Base-by-base conservation (phyloP, 176 grass and related monocot genomes). In the Lolium rigidum region DNA sequence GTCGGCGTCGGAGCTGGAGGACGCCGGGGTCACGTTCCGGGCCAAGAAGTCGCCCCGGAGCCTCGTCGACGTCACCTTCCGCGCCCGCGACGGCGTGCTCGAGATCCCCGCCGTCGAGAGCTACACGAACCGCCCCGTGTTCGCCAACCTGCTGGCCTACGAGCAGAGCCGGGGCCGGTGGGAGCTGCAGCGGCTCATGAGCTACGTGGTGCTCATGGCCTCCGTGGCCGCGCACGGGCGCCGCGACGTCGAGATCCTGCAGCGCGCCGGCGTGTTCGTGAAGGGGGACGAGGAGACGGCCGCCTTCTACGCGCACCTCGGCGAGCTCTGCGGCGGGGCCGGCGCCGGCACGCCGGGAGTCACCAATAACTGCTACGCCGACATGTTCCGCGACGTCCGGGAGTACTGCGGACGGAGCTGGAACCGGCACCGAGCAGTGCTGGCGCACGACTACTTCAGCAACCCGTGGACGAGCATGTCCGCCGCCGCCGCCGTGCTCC, bases 391-490 rank as follows among this genome's bases (percentile, higher is more conserved):
- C 9, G 80, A 80, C 66, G 89, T 90, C 6, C 5, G 24, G 37
- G 55, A 3, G 24, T 79, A 90, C 74, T 49, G 80, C 47, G 89
- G 84, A 0, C 80, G 74, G 2, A 87, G 89, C 84, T 90, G 89
- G 89, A 90, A 90, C 74, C 18, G 80, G 0, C 89, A 90, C 80
- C 84, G 89, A 47, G 80, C 84, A 56, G 74, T 90, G 47, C 84
- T 90, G 17, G 74, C 60, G 57, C 89, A 90, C 58, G 89, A 90
- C 74, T 90, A 87, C 84, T 90, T 90, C 57, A 83, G 89, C 66
- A 90, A 90, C 74, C 89, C 89, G 0, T 90, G 89, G 89, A 90
- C 89, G 37, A 83, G 74, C 57, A 90, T 90, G 89, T 90, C 89
- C 57, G 89, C 84, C 80, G 84, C 89, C 47, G 89, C 89, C 5